These are phyloP conservation scores for Clathrus columnatus DNA, from an alignment of 768 basidiomycete species.

Conservation along the genomic window DNA sequence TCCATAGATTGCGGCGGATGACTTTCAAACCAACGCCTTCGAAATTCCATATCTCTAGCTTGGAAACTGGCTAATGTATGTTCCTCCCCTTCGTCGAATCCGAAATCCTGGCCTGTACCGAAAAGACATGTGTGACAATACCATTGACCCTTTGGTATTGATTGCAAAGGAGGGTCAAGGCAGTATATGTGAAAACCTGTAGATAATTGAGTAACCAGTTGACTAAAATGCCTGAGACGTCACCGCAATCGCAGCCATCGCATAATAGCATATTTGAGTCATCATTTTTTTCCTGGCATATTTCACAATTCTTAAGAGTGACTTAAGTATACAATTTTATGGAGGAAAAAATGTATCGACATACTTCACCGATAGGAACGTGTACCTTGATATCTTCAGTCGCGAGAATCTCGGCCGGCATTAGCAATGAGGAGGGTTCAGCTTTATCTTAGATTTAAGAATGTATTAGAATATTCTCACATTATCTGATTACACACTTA, in stretches of 20 bases:
- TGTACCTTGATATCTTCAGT: slow-evolving; percentile 6
- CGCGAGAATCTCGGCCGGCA: slow-evolving; percentile 5
- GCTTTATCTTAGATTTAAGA: background rate
- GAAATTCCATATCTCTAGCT: slow-evolving; percentile 82
- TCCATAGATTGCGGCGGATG: slow-evolving; percentile 45
- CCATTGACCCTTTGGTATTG: slow-evolving; percentile 92
- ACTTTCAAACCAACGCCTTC: slow-evolving; percentile 76
- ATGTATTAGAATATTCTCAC: background rate
- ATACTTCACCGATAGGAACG: slow-evolving; percentile 8
- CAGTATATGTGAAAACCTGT: slow-evolving; percentile 96
- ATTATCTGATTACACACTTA: too few relatives aligned
- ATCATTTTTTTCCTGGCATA: slow-evolving; percentile 83
- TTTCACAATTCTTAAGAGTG: slow-evolving; percentile 51
- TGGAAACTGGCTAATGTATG: slow-evolving; percentile 89
- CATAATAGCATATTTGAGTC: slow-evolving; percentile 90
- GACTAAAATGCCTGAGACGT: slow-evolving; percentile 16
- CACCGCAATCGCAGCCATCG: slow-evolving; percentile 79
- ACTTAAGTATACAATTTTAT: background rate
- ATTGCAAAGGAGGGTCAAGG: slow-evolving; percentile 78
- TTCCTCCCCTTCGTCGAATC: slow-evolving; percentile 97
- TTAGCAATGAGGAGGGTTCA: background rate
- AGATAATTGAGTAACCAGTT: background rate
- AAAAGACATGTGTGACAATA: slow-evolving; percentile 89
- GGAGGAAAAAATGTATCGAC: background rate
- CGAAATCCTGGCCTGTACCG: slow-evolving; percentile 90